Percentiles rank a stretch among this genome's conserved stretches.
Evolutionary conservation across 352 stramenopile genomes (phyloP).

Genomic region (Phytophthora pini): DNA sequence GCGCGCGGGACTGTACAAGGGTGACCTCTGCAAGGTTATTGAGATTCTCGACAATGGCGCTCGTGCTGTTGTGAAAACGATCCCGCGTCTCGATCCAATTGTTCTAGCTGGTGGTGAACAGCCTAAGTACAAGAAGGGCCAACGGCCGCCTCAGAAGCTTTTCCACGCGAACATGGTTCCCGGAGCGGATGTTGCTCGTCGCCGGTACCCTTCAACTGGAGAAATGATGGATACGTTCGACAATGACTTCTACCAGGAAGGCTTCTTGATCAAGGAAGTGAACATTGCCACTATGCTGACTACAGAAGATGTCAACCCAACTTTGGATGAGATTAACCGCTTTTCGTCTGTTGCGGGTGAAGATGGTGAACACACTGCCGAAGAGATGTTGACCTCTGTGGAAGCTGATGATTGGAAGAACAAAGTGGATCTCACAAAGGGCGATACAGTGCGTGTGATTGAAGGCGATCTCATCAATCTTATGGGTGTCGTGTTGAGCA

Average conservation of each 20-base stretch:
- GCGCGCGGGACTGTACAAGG: slow-evolving; percentile 87
- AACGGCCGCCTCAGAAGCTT: slow-evolving; percentile 86
- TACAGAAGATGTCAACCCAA: slow-evolving; percentile 87
- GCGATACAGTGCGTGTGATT: slow-evolving; percentile 89
- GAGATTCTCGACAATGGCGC: slow-evolving; percentile 89
- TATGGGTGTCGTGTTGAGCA: slow-evolving; percentile 91
- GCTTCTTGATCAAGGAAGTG: slow-evolving; percentile 88
- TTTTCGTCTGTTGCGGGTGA: slow-evolving; percentile 71
- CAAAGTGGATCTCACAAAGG: slow-evolving; percentile 90
- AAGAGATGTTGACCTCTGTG: slow-evolving; percentile 74
- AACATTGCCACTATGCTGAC: slow-evolving; percentile 89
- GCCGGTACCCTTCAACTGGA: slow-evolving; percentile 71
- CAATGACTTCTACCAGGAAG: slow-evolving; percentile 90
- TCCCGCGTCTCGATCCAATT: slow-evolving; percentile 81
- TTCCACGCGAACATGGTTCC: slow-evolving; percentile 80
- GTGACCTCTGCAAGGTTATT: slow-evolving; percentile 87
- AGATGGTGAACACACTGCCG: slow-evolving; percentile 70
- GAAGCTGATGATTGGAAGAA: slow-evolving; percentile 91
- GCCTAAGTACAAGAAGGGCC: slow-evolving; percentile 90
- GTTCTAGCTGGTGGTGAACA: slow-evolving; percentile 77
- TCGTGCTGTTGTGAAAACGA: slow-evolving; percentile 86
- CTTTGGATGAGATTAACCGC: slow-evolving; percentile 89
- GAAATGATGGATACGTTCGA: slow-evolving; percentile 92
- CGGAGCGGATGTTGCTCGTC: slow-evolving; percentile 63
- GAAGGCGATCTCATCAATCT: slow-evolving; percentile 90